A percentile compares a stretch with the other conserved stretches of the same genome.
These are phyloP conservation scores for Lipomyces sp. DNA, from an alignment of 805 yeast genomes.

Conservation along the genomic window DNA sequence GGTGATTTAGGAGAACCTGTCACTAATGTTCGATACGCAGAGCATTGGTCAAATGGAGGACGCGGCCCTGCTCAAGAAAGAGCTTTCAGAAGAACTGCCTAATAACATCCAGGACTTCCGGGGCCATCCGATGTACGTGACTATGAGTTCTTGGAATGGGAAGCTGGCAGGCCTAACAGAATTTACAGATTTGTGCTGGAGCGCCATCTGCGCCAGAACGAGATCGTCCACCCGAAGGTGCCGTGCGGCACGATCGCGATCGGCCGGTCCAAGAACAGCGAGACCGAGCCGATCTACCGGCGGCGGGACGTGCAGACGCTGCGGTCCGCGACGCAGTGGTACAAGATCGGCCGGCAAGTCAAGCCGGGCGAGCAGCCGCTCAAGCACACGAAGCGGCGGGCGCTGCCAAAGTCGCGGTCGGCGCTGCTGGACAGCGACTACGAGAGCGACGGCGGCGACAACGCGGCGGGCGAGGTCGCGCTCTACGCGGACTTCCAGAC, in stretches of 20 bases:
- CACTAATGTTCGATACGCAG: no score
- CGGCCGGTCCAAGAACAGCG: conserved; percentile 48
- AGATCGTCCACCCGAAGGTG: conserved; percentile 63
- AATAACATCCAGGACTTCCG: conserved; percentile 75
- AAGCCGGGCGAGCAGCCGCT: conserved; percentile 68
- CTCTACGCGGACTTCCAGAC: conserved; percentile 80
- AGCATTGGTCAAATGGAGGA: conserved; percentile 52
- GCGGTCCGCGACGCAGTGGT: conserved; percentile 82
- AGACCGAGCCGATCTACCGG: conserved; percentile 48
- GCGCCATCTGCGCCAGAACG: conserved; percentile 67
- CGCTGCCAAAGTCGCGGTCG: conserved; percentile 28
- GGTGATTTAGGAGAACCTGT: no score
- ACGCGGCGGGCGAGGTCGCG: conserved; percentile 52
- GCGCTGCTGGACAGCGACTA: conserved; percentile 30
- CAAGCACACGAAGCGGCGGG: conserved; percentile 44
- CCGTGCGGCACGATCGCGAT: conserved; percentile 64
- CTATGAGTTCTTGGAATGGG: neutral
- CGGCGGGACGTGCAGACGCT: conserved; percentile 61
- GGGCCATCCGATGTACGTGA: conserved; percentile 63
- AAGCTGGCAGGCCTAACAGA: neutral
- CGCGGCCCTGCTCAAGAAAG: conserved; percentile 58
- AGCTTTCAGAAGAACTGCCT: conserved; percentile 82
- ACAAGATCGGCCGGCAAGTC: conserved; percentile 69
- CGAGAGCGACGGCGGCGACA: conserved; percentile 43
- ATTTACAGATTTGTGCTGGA: conserved; percentile 60